A percentile compares a stretch with the other conserved stretches of the same genome.
Conservation (phyloP, 345 rosid genomes). For the Raphanus sativus region DNA sequence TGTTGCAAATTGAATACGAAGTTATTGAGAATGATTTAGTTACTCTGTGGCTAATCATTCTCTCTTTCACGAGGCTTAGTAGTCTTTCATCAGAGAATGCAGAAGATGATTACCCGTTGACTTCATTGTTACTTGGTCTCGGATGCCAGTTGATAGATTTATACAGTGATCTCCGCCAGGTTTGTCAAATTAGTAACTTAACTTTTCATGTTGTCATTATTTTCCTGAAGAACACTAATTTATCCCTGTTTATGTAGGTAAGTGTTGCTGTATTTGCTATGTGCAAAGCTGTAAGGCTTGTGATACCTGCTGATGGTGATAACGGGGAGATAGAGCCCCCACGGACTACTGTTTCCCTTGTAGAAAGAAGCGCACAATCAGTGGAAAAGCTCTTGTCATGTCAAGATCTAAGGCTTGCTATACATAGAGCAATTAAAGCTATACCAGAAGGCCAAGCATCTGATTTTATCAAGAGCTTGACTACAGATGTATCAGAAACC, state of each 20-base stretch:
- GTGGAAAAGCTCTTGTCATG: conserved; percentile 55
- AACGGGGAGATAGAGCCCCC: conserved; percentile 35
- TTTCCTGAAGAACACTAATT: background rate
- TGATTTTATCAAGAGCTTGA: conserved; percentile 60
- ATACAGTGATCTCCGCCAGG: conserved; percentile 90
- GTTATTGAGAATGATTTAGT: conserved; percentile 66
- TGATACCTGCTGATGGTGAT: conserved; percentile 35
- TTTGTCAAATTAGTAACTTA: too few species aligned
- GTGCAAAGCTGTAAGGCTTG: conserved; percentile 68
- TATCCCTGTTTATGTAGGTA: conserved; percentile 57
- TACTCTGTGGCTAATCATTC: conserved; percentile 62
- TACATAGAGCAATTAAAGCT: conserved; percentile 54
- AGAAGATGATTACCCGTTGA: conserved; percentile 42
- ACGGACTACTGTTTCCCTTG: conserved; percentile 32
- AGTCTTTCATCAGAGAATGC: conserved; percentile 43
- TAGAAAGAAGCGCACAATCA: conserved; percentile 44
- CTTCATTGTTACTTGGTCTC: conserved; percentile 45
- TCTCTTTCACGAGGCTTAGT: conserved; percentile 57
- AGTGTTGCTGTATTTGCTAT: conserved; percentile 58
- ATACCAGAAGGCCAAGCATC: conserved; percentile 92
- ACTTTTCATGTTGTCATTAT: conserved; percentile 12
- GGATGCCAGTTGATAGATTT: conserved; percentile 78
- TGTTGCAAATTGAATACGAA: conserved; percentile 78
- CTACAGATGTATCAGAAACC: conserved; percentile 59
- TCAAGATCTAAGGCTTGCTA: conserved; percentile 56